phyloP scores from a whole-genome alignment of 2,329 filamentous ascomycete species.

The Fusarium veterinarium region DNA sequence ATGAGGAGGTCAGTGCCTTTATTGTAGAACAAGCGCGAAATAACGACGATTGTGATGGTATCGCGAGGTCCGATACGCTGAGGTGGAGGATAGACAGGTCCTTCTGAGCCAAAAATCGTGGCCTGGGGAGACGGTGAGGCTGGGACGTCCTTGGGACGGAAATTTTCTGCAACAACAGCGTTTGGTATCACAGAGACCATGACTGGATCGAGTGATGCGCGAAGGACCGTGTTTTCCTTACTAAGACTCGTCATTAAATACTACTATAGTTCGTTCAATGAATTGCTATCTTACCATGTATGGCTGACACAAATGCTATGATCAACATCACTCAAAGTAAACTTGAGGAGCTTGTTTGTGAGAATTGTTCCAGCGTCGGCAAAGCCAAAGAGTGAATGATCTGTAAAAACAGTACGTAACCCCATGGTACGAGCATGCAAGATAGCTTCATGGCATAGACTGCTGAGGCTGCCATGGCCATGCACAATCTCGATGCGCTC shows the following conservation, averaged over 20 bases:
- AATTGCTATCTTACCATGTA: conserved; percentile 76
- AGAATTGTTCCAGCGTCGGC: conserved; percentile 95
- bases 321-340: conserved; percentile 94
- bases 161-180: conserved; percentile 96
- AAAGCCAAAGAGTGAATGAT: conserved; percentile 97
- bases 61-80: conserved; percentile 83
- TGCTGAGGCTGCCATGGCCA: conserved; percentile 94
- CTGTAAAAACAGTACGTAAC: conserved; percentile 93
- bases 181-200: conserved; percentile 99
- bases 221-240: conserved; percentile 97
- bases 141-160: conserved; percentile 71
- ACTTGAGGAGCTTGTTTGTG: conserved; percentile 97
- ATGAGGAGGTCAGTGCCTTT: conserved; percentile 98
- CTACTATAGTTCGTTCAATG: neutral
- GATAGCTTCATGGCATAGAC: conserved; percentile 93
- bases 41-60: conserved; percentile 94
- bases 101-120: conserved; percentile 53
- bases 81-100: conserved; percentile 58
- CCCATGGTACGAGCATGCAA: conserved; percentile 97
- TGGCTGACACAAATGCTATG: conserved; percentile 99
- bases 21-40: conserved; percentile 97
- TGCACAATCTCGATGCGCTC: conserved; percentile 98
- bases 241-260: conserved; percentile 57
- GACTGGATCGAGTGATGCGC: conserved; percentile 91
- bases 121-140: conserved; percentile 46